Evolutionary conservation across 2,329 filamentous ascomycete genomes (phyloP).

Genomic region (Fusarium nematophilum): DNA sequence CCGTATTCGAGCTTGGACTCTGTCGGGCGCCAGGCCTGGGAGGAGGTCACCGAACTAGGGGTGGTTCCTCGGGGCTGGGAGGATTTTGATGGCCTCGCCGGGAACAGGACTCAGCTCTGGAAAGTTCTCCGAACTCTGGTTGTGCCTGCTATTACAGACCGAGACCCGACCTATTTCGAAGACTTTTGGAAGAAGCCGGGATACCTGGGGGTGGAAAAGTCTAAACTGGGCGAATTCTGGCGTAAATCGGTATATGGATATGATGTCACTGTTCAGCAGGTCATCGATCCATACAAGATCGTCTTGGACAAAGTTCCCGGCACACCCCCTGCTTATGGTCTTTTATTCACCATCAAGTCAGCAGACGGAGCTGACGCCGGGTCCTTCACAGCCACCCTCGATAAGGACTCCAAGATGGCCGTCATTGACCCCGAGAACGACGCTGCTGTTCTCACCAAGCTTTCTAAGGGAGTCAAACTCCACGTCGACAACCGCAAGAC

Average conservation of each 20-base stretch:
- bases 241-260: too few species aligned
- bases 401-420: not conserved
- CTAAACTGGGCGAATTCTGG: conserved; percentile 13
- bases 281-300: not conserved
- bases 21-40: conserved; percentile 1
- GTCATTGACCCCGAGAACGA: not conserved
- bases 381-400: conserved; percentile 1
- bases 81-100: conserved; percentile 9
- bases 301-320: conserved; percentile 1
- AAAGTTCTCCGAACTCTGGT: not conserved
- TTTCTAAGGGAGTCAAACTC: conserved; percentile 1
- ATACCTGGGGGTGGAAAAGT: conserved; percentile 21
- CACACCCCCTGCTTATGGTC: too few species aligned
- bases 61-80: conserved; percentile 18
- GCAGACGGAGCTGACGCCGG: too few species aligned
- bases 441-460: not conserved
- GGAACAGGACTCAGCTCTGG: not conserved
- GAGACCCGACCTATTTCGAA: conserved; percentile 21
- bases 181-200: conserved; percentile 34
- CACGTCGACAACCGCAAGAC: conserved; percentile 13
- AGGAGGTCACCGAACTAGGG: conserved; percentile 15
- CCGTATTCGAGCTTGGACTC: not conserved
- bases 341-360: too few species aligned
- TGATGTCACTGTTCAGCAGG: too few species aligned
- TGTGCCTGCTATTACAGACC: conserved; percentile 1